Evolutionary conservation across 2,329 filamentous ascomycete genomes (phyloP).

Genomic region (Raffaelea ambrosiae): DNA sequence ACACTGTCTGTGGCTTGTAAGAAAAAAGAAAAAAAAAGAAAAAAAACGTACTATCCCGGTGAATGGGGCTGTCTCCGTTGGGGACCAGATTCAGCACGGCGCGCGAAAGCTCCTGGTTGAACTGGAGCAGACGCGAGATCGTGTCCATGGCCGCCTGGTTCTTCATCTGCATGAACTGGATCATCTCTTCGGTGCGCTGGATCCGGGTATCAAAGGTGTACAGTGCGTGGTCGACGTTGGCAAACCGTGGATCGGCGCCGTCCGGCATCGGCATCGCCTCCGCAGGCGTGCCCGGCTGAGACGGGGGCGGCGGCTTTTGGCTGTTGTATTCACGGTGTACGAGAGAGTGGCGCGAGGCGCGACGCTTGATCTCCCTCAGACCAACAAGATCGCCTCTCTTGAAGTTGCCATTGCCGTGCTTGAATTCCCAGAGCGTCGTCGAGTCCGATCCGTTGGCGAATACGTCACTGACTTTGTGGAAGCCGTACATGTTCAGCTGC

Average conservation of each 20-base stretch:
- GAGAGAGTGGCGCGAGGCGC: slow-evolving; percentile 84
- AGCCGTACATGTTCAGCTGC: slow-evolving; percentile 98
- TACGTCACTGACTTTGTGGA: slow-evolving; percentile 99
- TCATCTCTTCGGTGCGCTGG: slow-evolving; percentile 74
- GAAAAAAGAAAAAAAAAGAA: too few species aligned
- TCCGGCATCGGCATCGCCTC: slow-evolving; percentile 73
- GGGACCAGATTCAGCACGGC: slow-evolving; percentile 66
- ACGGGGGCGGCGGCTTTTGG: slow-evolving; percentile 62
- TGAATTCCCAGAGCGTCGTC: slow-evolving; percentile 96
- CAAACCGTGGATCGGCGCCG: slow-evolving; percentile 64
- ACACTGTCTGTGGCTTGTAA: too few species aligned
- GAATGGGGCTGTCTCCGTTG: slow-evolving; percentile 64
- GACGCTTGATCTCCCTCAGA: slow-evolving; percentile 87
- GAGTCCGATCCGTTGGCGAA: slow-evolving; percentile 94
- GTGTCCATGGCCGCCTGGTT: slow-evolving; percentile 78
- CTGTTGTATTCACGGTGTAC: slow-evolving; percentile 86
- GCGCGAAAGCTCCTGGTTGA: slow-evolving; percentile 77
- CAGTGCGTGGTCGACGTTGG: slow-evolving; percentile 68
- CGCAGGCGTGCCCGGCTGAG: slow-evolving; percentile 76
- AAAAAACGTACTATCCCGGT: slow-evolving; percentile 66
- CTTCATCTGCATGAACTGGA: slow-evolving; percentile 69
- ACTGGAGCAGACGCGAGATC: slow-evolving; percentile 60
- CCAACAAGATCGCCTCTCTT: slow-evolving; percentile 89
- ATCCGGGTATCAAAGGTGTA: slow-evolving; percentile 73
- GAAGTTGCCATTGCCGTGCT: slow-evolving; percentile 95